phyloP scores from a whole-genome alignment of 306 rosid species.

The Prunus fruticosa region DNA sequence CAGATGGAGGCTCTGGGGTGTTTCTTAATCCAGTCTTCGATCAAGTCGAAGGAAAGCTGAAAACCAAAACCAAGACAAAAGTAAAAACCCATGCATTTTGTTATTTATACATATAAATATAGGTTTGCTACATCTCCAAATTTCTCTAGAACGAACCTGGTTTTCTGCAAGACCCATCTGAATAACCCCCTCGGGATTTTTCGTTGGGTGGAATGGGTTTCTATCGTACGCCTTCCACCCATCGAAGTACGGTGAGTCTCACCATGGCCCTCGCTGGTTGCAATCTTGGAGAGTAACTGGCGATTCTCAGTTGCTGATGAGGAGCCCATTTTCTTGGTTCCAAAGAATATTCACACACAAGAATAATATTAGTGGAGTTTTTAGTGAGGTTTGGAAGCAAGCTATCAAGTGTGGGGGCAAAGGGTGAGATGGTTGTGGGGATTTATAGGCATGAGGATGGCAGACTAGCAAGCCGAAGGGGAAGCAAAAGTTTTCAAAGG shows the following conservation, averaged over 20 bases:
- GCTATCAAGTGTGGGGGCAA: background rate
- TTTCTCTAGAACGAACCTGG: conserved; percentile 42
- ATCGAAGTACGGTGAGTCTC: conserved; percentile 80
- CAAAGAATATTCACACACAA: background rate
- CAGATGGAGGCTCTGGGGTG: conserved; percentile 81
- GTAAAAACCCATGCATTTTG: background rate
- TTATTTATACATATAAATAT: background rate
- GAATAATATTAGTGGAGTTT: background rate
- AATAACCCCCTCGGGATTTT: conserved; percentile 71
- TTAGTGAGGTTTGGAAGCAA: background rate
- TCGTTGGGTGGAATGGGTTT: conserved; percentile 66
- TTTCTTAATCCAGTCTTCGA: conserved; percentile 64
- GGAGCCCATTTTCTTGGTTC: conserved; percentile 15
- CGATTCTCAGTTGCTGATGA: conserved; percentile 13
- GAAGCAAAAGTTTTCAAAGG: background rate
- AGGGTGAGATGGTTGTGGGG: background rate
- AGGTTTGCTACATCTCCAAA: too few species aligned
- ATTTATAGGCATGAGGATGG: conserved; percentile 17
- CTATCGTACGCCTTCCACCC: conserved; percentile 86
- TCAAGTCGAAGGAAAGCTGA: conserved; percentile 63
- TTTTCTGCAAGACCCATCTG: conserved; percentile 98
- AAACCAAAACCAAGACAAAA: background rate
- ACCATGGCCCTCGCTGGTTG: conserved; percentile 68
- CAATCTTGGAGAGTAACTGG: conserved; percentile 58
- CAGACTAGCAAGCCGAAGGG: background rate